phyloP scores from a whole-genome alignment of 2,329 filamentous ascomycete species.

The Paraconiothyrium brasiliense region DNA sequence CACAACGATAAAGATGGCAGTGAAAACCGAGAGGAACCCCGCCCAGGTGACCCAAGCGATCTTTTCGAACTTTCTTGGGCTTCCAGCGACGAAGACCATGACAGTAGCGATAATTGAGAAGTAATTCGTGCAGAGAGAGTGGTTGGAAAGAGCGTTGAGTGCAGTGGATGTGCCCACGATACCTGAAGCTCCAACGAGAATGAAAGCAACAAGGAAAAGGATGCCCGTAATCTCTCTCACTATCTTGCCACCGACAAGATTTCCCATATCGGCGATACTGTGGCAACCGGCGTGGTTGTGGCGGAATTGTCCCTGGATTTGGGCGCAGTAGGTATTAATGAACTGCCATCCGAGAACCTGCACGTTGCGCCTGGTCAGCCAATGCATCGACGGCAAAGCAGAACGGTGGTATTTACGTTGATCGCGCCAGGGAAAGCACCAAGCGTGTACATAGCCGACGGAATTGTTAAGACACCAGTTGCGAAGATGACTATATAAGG shows the following conservation, averaged over 20 bases:
- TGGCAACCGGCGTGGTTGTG: constrained; percentile 62
- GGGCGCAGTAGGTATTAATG: constrained; percentile 60
- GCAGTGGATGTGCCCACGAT: constrained; percentile 68
- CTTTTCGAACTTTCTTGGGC: constrained; percentile 67
- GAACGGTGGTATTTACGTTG: constrained; percentile 41
- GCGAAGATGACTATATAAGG: constrained; percentile 55
- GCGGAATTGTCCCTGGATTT: constrained; percentile 63
- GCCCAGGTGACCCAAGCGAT: constrained; percentile 71
- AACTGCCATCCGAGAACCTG: constrained; percentile 56
- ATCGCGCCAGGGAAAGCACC: constrained; percentile 60
- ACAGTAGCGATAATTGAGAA: constrained; percentile 66
- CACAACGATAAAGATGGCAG: constrained; percentile 67
- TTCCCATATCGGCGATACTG: constrained; percentile 66
- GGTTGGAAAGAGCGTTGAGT: constrained; percentile 68
- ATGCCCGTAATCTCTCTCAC: constrained; percentile 64
- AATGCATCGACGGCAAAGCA: too few species aligned
- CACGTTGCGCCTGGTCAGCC: too few species aligned
- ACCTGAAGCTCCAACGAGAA: constrained; percentile 65
- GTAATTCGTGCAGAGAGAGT: constrained; percentile 68
- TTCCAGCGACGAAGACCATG: constrained; percentile 55
- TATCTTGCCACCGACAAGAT: constrained; percentile 62
- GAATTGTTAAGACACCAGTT: constrained; percentile 61
- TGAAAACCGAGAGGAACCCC: constrained; percentile 67
- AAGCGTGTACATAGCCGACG: constrained; percentile 58
- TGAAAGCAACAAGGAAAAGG: constrained; percentile 67